Percentiles rank a stretch among this genome's conserved stretches.
Evolutionary conservation across 192 early-diverging fungal species (phyloP).

Genomic region (Umbelopsis ramanniana): DNA sequence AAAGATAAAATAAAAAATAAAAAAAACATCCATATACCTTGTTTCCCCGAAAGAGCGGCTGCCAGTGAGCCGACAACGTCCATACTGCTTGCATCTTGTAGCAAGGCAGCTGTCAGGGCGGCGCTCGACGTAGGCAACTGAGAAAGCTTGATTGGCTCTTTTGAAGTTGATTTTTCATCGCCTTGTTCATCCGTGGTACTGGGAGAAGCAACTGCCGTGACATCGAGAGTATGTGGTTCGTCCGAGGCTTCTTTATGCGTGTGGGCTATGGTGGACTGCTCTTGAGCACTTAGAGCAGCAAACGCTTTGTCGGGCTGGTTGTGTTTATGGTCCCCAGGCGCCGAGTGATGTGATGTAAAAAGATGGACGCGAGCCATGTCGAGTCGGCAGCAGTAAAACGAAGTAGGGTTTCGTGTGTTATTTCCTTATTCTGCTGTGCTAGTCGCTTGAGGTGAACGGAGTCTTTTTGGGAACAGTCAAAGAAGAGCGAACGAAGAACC

Average conservation of each 20-base stretch:
- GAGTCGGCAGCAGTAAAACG: neutral
- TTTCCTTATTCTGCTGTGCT: constrained; percentile 6
- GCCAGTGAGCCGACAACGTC: constrained; percentile 26
- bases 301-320: constrained; percentile 9
- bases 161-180: constrained; percentile 6
- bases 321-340: constrained; percentile 11
- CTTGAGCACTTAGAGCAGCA: constrained; percentile 9
- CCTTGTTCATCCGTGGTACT: neutral
- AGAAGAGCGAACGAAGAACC: constrained; percentile 17
- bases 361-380: constrained; percentile 36
- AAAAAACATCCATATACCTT: constrained; percentile 23
- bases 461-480: constrained; percentile 15
- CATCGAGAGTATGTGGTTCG: constrained; percentile 25
- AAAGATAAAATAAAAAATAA: neutral
- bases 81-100: constrained; percentile 27
- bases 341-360: constrained; percentile 27
- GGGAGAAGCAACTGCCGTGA: constrained; percentile 26
- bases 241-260: constrained; percentile 15
- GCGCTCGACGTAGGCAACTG: constrained; percentile 17
- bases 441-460: constrained; percentile 15
- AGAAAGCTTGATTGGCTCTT: neutral
- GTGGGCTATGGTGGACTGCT: constrained; percentile 14
- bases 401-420: neutral
- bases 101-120: constrained; percentile 33
- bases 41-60: constrained; percentile 25